These are phyloP conservation scores for Gossypium australe DNA, from an alignment of 345 rosid species.

Conservation along the genomic window DNA sequence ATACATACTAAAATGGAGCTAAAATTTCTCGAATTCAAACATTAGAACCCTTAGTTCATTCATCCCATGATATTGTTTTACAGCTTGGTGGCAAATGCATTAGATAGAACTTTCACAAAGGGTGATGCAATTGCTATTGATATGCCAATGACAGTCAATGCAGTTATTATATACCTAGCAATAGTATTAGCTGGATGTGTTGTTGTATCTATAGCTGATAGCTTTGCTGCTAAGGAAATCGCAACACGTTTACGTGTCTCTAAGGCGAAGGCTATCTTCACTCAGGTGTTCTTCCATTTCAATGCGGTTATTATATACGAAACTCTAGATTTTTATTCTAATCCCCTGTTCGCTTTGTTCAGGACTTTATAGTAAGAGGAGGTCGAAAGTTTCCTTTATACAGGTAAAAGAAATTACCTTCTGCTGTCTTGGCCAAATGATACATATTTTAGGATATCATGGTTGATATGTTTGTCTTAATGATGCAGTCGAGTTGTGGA, in stretches of 20 bases:
- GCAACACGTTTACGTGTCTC: constrained; percentile 70
- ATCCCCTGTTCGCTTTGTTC: constrained; percentile 18
- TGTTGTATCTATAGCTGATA: constrained; percentile 93
- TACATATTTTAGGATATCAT: not conserved
- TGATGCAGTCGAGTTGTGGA: constrained; percentile 69
- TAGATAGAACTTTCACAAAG: constrained; percentile 50
- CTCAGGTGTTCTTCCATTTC: constrained; percentile 52
- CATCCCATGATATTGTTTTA: not conserved
- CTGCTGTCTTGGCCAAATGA: too few relatives aligned
- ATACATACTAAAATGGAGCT: not conserved
- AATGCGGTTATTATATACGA: not conserved
- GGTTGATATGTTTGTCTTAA: not conserved
- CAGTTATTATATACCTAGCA: constrained; percentile 79
- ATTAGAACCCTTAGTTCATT: not conserved
- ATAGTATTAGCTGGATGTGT: constrained; percentile 68
- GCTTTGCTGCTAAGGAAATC: constrained; percentile 84
- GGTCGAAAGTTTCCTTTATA: constrained; percentile 72
- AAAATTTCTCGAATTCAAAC: not conserved
- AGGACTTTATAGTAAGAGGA: constrained; percentile 82
- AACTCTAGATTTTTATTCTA: not conserved
- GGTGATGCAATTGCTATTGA: constrained; percentile 90
- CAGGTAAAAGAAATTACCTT: constrained; percentile 40
- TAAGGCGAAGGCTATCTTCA: constrained; percentile 79
- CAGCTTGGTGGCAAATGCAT: constrained; percentile 81
- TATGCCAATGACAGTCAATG: constrained; percentile 90